These are phyloP conservation scores for Silene noctiflora DNA, from an alignment of 179 eudicot species.

Conservation along the genomic window DNA sequence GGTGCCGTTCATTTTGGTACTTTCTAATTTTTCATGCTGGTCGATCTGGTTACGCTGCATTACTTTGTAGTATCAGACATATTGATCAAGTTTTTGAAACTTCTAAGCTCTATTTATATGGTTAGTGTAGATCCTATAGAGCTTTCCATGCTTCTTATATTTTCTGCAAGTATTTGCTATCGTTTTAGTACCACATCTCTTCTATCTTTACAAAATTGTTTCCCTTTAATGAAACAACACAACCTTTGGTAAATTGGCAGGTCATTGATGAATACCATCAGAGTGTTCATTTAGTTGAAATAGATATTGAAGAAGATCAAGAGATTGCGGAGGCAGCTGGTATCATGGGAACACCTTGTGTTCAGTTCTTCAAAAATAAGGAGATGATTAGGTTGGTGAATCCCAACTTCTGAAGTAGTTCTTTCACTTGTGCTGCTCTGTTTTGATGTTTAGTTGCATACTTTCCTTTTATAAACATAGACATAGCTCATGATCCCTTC, in stretches of 20 bases:
- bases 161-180: neutral
- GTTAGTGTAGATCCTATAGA: neutral
- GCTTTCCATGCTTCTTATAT: neutral
- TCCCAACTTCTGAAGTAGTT: neutral
- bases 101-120: neutral
- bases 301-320: slow-evolving; percentile 93
- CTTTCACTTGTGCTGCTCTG: neutral
- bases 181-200: neutral
- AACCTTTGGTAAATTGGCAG: slow-evolving; percentile 41
- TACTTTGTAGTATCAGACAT: neutral
- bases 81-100: neutral
- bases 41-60: neutral
- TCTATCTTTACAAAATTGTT: neutral
- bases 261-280: slow-evolving; percentile 89
- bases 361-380: slow-evolving; percentile 96
- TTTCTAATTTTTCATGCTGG: neutral
- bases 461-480: neutral
- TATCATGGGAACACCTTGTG: slow-evolving; percentile 98
- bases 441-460: neutral
- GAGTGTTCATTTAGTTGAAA: slow-evolving; percentile 84
- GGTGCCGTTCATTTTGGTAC: too few relatives aligned
- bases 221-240: too few relatives aligned
- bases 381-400: slow-evolving; percentile 82
- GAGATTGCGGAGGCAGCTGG: slow-evolving; percentile 98
- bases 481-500: neutral